A percentile compares a stretch with the other conserved stretches of the same genome.
These are phyloP conservation scores for Chrysoporthe puriensis DNA, from an alignment of 2,329 filamentous ascomycete species.

Conservation along the genomic window DNA sequence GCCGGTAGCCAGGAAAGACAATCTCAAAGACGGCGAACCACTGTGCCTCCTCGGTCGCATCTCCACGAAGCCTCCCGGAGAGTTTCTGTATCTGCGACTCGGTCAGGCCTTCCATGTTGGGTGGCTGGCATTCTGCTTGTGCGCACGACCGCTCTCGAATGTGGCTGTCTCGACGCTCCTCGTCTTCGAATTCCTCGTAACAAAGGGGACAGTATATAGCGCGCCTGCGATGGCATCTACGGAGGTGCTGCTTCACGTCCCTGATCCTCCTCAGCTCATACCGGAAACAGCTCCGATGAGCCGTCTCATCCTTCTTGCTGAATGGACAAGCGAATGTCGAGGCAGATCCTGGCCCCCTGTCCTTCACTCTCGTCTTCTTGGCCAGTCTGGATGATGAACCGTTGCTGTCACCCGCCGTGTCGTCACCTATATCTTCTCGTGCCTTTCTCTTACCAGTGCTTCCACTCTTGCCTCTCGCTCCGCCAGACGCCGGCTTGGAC, in stretches of 20 bases:
- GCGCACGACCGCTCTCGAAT: background rate
- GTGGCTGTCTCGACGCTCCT: background rate
- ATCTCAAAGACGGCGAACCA: background rate
- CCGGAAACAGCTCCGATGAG: background rate
- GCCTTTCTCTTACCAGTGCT: no score
- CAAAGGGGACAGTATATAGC: background rate
- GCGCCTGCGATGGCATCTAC: background rate
- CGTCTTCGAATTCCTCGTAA: background rate
- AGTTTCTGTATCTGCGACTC: background rate
- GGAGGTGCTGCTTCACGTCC: constrained; percentile 6
- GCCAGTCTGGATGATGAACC: background rate
- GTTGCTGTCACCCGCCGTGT: no score
- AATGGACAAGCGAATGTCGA: constrained; percentile 3
- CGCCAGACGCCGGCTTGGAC: no score
- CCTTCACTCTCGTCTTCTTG: no score
- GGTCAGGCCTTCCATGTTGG: background rate
- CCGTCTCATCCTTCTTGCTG: background rate
- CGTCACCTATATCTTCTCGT: no score
- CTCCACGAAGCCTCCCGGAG: background rate
- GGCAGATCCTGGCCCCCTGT: background rate
- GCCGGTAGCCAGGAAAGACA: background rate
- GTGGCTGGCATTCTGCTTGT: no score
- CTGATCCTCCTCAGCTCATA: background rate
- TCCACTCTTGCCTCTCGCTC: no score
- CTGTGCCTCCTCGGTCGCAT: background rate